phyloP scores from a whole-genome alignment of 306 rosid species.

The Gastrolobium bilobum region DNA sequence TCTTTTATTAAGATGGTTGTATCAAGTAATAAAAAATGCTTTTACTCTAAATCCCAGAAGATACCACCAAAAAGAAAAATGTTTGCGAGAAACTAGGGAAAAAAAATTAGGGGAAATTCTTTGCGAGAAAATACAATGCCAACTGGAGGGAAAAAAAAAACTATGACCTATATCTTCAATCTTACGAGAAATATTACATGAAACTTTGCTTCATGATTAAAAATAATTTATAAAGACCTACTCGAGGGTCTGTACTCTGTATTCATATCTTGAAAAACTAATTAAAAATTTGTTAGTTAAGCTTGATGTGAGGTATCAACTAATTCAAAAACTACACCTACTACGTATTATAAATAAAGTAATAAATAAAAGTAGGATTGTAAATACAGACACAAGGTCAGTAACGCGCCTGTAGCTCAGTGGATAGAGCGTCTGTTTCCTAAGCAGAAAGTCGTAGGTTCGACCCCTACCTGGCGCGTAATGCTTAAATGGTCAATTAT shows the following conservation, averaged over 20 bases:
- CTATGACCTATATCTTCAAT: not conserved
- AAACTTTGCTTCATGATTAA: not conserved
- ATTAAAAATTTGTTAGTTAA: not conserved
- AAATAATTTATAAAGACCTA: not conserved
- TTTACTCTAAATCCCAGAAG: too few species aligned
- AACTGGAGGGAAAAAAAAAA: too few species aligned
- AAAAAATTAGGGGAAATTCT: not conserved
- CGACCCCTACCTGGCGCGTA: slow-evolving; percentile 66
- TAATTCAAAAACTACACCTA: not conserved
- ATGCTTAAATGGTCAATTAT: too few species aligned
- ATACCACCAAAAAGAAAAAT: too few species aligned
- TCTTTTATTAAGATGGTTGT: too few species aligned
- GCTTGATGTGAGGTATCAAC: slow-evolving; percentile 36
- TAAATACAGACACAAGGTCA: too few species aligned
- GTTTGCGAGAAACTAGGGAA: not conserved
- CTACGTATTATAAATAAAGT: too few species aligned
- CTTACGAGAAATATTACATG: not conserved
- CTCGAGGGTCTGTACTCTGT: not conserved
- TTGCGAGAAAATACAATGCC: too few species aligned
- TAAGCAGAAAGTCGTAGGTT: slow-evolving; percentile 80
- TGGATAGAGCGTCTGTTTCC: slow-evolving; percentile 87
- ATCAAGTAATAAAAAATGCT: too few species aligned
- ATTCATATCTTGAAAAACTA: not conserved
- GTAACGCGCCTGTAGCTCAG: slow-evolving; percentile 67
- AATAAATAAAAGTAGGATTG: too few species aligned